A percentile compares a stretch with the other conserved stretches of the same genome.
These are phyloP conservation scores for Solanum rostratum DNA, from an alignment of 257 asterid species.

Conservation along the genomic window DNA sequence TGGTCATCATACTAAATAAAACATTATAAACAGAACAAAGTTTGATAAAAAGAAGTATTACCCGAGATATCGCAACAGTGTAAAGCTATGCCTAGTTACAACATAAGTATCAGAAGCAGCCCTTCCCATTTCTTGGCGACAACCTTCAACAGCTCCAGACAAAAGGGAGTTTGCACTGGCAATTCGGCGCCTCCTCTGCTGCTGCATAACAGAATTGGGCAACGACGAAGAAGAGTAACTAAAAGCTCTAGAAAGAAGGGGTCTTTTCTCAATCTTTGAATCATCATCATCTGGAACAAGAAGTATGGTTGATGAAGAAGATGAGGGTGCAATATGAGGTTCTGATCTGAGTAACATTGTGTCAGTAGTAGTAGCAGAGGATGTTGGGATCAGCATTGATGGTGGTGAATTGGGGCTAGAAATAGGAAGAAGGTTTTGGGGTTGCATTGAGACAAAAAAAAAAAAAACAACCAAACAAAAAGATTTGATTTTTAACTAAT, in stretches of 20 bases:
- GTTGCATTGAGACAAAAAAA: not conserved
- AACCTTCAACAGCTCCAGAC: constrained; percentile 10
- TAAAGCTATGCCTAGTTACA: constrained; percentile 46
- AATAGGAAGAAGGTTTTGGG: constrained; percentile 5
- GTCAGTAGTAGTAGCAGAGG: constrained; percentile 11
- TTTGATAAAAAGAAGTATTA: constrained; percentile 8
- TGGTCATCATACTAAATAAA: not conserved
- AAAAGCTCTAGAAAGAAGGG: constrained; percentile 47
- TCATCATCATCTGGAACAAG: constrained; percentile 2
- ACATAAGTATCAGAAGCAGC: constrained; percentile 49
- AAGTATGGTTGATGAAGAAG: constrained; percentile 3
- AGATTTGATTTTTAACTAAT: not conserved
- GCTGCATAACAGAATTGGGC: constrained; percentile 25
- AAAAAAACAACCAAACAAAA: not conserved
- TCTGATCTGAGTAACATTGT: constrained; percentile 44
- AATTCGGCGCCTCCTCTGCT: constrained; percentile 44
- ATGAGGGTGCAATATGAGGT: constrained; percentile 21
- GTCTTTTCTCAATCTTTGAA: constrained; percentile 32
- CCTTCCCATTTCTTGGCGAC: constrained; percentile 26
- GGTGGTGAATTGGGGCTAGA: not conserved
- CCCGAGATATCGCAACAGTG: constrained; percentile 69
- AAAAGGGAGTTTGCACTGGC: constrained; percentile 46
- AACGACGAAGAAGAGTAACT: constrained; percentile 19
- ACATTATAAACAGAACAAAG: not conserved
- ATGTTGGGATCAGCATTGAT: not conserved